Evolutionary conservation across 805 yeast species (phyloP).

Genomic region (Sugiyamaella mastotermitis): DNA sequence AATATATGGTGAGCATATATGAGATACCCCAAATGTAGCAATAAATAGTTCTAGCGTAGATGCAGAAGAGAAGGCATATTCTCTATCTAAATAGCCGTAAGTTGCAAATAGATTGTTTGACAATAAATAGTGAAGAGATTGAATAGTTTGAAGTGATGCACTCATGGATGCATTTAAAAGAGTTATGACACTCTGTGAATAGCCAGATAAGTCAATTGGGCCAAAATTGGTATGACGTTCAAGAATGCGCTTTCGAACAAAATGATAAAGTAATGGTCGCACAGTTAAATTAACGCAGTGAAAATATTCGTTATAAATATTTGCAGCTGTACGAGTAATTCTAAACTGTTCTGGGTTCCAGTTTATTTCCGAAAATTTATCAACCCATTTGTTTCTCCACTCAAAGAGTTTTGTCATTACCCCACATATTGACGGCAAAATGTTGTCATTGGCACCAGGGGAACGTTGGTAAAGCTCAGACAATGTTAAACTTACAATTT

Average conservation of each 20-base stretch:
- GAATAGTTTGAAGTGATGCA: conserved; percentile 22
- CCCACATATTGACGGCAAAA: conserved; percentile 13
- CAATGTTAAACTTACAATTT: conserved; percentile 15
- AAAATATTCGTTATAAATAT: conserved; percentile 20
- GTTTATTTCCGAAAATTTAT: conserved; percentile 12
- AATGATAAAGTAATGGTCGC: conserved; percentile 21
- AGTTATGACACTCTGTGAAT: conserved; percentile 14
- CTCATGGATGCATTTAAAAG: conserved; percentile 21
- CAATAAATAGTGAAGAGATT: conserved; percentile 11
- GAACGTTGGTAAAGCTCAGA: conserved; percentile 17
- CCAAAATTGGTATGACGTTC: conserved; percentile 9
- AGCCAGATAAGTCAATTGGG: conserved; percentile 14
- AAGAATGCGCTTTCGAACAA: conserved; percentile 18
- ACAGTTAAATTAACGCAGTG: conserved; percentile 22
- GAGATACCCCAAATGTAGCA: conserved; percentile 18
- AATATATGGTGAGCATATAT: conserved; percentile 15
- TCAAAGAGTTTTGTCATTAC: conserved; percentile 17
- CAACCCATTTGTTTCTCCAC: conserved; percentile 18
- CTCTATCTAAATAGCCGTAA: conserved; percentile 22
- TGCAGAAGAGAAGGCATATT: conserved; percentile 21
- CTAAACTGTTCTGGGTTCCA: conserved; percentile 8
- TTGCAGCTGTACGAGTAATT: conserved; percentile 16
- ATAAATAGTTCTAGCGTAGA: conserved; percentile 21
- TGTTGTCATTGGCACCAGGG: conserved; percentile 8
- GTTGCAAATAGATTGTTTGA: conserved; percentile 11